Evolutionary conservation across 1,139 yeast genomes (phyloP).

Genomic region (Saccharomyces hybrid): DNA sequence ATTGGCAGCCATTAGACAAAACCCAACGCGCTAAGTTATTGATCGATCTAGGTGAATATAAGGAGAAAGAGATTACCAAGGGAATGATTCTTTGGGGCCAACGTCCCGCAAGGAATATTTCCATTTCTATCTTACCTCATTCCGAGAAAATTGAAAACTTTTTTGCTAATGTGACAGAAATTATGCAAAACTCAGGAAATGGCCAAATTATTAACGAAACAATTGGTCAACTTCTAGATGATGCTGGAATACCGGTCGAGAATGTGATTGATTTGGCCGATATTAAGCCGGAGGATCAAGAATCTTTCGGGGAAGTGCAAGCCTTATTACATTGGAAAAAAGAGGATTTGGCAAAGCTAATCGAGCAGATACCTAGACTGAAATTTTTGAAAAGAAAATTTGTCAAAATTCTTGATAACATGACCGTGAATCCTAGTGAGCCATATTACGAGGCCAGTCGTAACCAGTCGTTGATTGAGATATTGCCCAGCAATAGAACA

Average conservation of each 20-base stretch:
- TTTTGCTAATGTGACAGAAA: constrained; percentile 16
- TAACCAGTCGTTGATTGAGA: constrained; percentile 30
- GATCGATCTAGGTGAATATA: constrained; percentile 41
- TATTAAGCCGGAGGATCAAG: constrained; percentile 4
- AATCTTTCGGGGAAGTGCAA: constrained; percentile 14
- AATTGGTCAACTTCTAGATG: not conserved
- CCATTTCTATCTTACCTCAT: constrained; percentile 31
- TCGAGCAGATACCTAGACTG: constrained; percentile 20
- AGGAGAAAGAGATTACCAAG: constrained; percentile 22
- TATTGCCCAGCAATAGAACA: constrained; percentile 45
- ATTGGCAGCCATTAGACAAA: constrained; percentile 54
- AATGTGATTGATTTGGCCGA: constrained; percentile 9
- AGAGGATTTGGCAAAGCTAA: constrained; percentile 29
- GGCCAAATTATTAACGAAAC: constrained; percentile 3
- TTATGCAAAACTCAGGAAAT: constrained; percentile 11
- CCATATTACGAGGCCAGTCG: constrained; percentile 37
- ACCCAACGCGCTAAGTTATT: constrained; percentile 31
- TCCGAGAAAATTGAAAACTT: constrained; percentile 17
- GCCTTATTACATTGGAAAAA: constrained; percentile 26
- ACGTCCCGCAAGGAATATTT: constrained; percentile 36
- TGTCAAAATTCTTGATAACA: constrained; percentile 31
- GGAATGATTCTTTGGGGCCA: constrained; percentile 40
- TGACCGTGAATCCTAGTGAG: constrained; percentile 36
- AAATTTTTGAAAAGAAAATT: constrained; percentile 31
- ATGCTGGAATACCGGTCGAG: not conserved